Evolutionary conservation across 768 basidiomycete genomes (phyloP).

Genomic region (Baorangia bicolor): DNA sequence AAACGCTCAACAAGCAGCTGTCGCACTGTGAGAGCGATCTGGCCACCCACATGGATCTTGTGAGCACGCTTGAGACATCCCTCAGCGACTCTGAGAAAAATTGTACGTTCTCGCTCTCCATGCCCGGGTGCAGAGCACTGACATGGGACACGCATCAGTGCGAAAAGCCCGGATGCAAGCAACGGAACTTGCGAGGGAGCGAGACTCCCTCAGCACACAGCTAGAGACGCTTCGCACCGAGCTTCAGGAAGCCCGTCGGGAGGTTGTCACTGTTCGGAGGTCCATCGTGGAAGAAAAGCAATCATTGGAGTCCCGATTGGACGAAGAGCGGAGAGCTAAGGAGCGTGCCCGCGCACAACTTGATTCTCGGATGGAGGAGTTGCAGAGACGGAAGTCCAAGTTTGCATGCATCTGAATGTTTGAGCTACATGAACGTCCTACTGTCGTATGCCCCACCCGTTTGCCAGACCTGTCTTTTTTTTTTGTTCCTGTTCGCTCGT

Average conservation of each 20-base stretch:
- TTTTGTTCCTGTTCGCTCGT: slow-evolving; percentile 11
- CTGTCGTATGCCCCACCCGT: slow-evolving; percentile 2
- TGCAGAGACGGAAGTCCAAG: slow-evolving; percentile 84
- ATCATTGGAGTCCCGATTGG: slow-evolving; percentile 75
- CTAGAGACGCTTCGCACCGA: slow-evolving; percentile 68
- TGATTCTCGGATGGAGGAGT: slow-evolving; percentile 84
- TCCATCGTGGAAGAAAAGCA: slow-evolving; percentile 90
- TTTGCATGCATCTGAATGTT: slow-evolving; percentile 76
- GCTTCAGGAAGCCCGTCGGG: slow-evolving; percentile 74
- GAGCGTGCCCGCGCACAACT: slow-evolving; percentile 86
- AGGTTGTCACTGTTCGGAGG: slow-evolving; percentile 71
- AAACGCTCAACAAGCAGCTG: slow-evolving; percentile 89
- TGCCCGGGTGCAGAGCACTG: background rate
- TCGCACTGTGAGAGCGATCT: slow-evolving; percentile 92
- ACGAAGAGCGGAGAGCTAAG: slow-evolving; percentile 86
- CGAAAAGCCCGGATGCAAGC: slow-evolving; percentile 94
- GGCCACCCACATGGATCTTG: slow-evolving; percentile 89
- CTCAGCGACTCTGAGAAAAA: slow-evolving; percentile 93
- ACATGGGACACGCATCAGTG: slow-evolving; percentile 44
- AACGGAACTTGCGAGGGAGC: slow-evolving; percentile 83
- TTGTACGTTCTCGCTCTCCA: slow-evolving; percentile 49
- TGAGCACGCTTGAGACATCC: slow-evolving; percentile 78
- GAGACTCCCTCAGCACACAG: slow-evolving; percentile 69
- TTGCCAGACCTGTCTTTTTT: slow-evolving; percentile 7
- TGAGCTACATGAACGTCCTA: slow-evolving; percentile 2